Conservation (phyloP, 108 stramenopile genomes). For the Ochromonas danica region DNA sequence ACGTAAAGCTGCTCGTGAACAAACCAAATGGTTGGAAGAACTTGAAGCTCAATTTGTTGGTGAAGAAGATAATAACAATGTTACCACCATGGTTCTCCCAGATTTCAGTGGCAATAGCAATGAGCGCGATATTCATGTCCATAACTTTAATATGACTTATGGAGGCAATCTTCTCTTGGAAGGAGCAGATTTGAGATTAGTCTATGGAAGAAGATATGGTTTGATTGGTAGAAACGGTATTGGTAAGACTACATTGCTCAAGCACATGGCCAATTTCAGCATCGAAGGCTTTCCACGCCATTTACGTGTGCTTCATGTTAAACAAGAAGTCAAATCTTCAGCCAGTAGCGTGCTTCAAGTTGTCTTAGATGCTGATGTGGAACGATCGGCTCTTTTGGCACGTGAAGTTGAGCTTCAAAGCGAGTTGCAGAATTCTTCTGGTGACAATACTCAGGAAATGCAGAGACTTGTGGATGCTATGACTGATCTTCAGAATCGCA, state of each 20-base stretch:
- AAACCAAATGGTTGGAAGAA: constrained; percentile 34
- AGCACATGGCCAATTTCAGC: constrained; percentile 57
- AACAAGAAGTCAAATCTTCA: constrained; percentile 62
- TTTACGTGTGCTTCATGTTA: constrained; percentile 71
- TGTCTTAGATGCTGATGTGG: constrained; percentile 66
- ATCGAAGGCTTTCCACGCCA: constrained; percentile 64
- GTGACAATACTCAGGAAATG: constrained; percentile 36
- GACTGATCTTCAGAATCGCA: constrained; percentile 51
- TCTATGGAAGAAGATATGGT: constrained; percentile 71
- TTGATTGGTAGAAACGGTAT: constrained; percentile 80
- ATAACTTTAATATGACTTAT: constrained; percentile 70
- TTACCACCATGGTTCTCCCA: constrained; percentile 74
- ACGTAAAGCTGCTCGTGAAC: constrained; percentile 12
- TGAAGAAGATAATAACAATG: constrained; percentile 46
- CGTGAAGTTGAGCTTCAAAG: constrained; percentile 51
- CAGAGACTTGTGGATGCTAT: constrained; percentile 57
- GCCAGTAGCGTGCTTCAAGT: constrained; percentile 56
- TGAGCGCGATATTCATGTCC: constrained; percentile 75
- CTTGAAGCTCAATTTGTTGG: constrained; percentile 31
- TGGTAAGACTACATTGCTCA: constrained; percentile 79
- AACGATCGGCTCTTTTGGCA: constrained; percentile 55
- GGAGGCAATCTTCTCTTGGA: constrained; percentile 68
- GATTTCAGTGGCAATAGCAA: constrained; percentile 68
- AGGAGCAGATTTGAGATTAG: constrained; percentile 67
- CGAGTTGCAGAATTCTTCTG: constrained; percentile 32